These are phyloP conservation scores for Exserohilum turcica DNA, from an alignment of 2,329 filamentous ascomycete species.

Conservation along the genomic window DNA sequence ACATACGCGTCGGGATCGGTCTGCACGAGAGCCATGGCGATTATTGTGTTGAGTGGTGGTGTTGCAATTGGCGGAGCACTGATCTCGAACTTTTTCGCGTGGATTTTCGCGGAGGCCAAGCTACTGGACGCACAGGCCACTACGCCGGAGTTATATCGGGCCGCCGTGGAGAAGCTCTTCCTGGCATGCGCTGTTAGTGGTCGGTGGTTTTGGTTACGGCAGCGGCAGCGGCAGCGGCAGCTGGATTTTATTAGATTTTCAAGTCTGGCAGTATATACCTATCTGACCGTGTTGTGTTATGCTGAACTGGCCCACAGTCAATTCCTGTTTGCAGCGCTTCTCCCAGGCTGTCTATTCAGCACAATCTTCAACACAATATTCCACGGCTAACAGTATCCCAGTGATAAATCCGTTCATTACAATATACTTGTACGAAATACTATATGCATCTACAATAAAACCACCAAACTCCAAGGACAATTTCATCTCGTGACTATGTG, in stretches of 20 bases:
- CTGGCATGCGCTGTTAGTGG: background rate
- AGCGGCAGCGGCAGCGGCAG: background rate
- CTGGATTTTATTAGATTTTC: background rate
- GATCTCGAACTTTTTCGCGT: conserved; percentile 34
- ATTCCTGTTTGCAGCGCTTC: too few relatives aligned
- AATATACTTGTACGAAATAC: background rate
- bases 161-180: conserved; percentile 2
- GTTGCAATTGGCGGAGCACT: conserved; percentile 35
- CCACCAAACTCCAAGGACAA: too few relatives aligned
- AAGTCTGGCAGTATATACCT: too few relatives aligned
- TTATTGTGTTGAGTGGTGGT: conserved; percentile 25
- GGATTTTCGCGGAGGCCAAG: conserved; percentile 19
- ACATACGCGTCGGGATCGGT: conserved; percentile 68
- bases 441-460: too few relatives aligned
- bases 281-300: too few relatives aligned
- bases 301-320: too few relatives aligned
- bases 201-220: too few relatives aligned
- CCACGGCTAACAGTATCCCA: too few relatives aligned
- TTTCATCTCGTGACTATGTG: background rate
- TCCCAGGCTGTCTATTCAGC: too few relatives aligned
- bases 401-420: too few relatives aligned
- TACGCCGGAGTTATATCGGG: conserved; percentile 6
- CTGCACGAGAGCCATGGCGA: conserved; percentile 46
- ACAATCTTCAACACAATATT: too few relatives aligned
- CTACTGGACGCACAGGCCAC: conserved; percentile 13